These are phyloP conservation scores for Didymella lethalis DNA, from an alignment of 2,329 filamentous ascomycete species.

Conservation along the genomic window DNA sequence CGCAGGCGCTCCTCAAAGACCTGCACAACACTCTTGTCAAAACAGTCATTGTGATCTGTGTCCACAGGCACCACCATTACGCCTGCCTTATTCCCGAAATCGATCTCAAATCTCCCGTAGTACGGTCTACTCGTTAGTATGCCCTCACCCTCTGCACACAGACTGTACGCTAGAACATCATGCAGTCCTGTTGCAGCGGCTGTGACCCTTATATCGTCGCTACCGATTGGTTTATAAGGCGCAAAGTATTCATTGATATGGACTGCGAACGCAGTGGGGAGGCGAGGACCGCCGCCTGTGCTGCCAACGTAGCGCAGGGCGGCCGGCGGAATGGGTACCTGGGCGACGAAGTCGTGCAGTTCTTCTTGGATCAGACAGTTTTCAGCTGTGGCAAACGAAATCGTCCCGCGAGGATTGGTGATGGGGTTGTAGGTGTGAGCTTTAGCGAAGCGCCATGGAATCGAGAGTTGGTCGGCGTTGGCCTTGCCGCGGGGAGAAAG, in stretches of 20 bases:
- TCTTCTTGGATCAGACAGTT: constrained; percentile 60
- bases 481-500: constrained; percentile 22
- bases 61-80: constrained; percentile 26
- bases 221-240: constrained; percentile 33
- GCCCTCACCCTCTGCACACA: constrained; percentile 57
- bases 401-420: constrained; percentile 55
- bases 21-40: neutral
- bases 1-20: constrained; percentile 1
- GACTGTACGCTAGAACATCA: constrained; percentile 54
- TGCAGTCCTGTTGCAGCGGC: constrained; percentile 55
- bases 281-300: constrained; percentile 1
- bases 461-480: constrained; percentile 22
- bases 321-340: neutral
- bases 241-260: constrained; percentile 10
- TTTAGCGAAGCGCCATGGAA: constrained; percentile 26
- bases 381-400: constrained; percentile 62
- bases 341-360: constrained; percentile 38
- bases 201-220: constrained; percentile 51
- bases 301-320: constrained; percentile 6
- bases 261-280: constrained; percentile 1
- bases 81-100: constrained; percentile 56
- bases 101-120: constrained; percentile 59
- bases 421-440: constrained; percentile 49
- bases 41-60: constrained; percentile 27
- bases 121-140: constrained; percentile 57